Evolutionary conservation across 345 rosid genomes (phyloP).

Genomic region (Pistacia vera): DNA sequence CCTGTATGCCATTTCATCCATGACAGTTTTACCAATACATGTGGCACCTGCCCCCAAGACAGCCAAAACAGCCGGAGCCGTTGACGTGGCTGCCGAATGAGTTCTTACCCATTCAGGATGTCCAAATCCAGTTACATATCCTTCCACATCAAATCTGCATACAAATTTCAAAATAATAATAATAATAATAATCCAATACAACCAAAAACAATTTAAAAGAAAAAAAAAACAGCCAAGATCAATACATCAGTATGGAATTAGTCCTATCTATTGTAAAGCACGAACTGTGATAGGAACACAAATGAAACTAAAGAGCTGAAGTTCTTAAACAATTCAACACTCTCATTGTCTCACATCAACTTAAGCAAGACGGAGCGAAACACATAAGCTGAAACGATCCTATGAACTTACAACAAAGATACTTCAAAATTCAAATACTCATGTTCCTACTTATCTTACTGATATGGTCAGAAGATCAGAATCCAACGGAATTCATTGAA

Average conservation of each 20-base stretch:
- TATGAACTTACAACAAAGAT: not conserved
- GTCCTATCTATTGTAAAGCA: too few species aligned
- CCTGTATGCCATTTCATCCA: constrained; percentile 99
- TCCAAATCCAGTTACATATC: constrained; percentile 84
- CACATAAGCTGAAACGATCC: constrained; percentile 16
- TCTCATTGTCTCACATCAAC: not conserved
- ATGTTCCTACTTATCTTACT: not conserved
- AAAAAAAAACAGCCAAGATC: not conserved
- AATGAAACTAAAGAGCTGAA: not conserved
- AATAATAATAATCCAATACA: not conserved
- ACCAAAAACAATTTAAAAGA: not conserved
- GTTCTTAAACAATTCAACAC: too few species aligned
- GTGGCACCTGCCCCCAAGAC: constrained; percentile 74
- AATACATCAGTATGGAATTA: not conserved
- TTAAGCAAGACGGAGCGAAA: not conserved
- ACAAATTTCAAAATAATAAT: not conserved
- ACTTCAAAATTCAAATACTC: not conserved
- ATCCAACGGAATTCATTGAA: not conserved
- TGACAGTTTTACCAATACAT: constrained; percentile 66
- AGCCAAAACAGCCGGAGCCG: constrained; percentile 69
- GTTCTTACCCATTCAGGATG: constrained; percentile 94
- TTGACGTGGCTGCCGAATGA: constrained; percentile 65
- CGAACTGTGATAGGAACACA: too few species aligned
- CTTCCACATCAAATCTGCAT: constrained; percentile 80
- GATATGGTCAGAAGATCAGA: not conserved